Evolutionary conservation across 2,329 filamentous ascomycete species (phyloP), one percentile per base, ranked within the genome.

Genomic region (Sclerotinia borealis): DNA sequence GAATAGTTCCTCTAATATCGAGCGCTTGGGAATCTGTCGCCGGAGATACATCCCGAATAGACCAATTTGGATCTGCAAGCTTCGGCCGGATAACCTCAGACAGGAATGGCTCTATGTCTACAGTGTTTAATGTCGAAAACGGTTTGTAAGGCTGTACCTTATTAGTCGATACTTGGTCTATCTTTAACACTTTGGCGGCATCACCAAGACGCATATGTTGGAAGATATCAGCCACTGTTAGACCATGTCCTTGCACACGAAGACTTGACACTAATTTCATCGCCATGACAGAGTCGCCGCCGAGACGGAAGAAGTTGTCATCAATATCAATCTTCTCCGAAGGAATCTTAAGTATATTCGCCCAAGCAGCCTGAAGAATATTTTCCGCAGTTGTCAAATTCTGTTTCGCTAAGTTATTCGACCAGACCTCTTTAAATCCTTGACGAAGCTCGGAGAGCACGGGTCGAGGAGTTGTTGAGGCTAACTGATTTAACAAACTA

Each of bases 191-290:
- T 34, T 43, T 61, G 19, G 59, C 59, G 29, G 59, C 47, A 52
- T 61, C 59, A 19, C 45, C 47, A 51, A 61, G 48, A 29, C 34
- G 45, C 59, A 52, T 51, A 43, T 78, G 75, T 48, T 73, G 72
- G 17, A 79, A 79, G 45, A 79, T 75, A 67, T 79, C 76, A 6
- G 76, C 76, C 22, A 79, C 77, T 8, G 76, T 77, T 56, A 80
- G 69, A 31, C 72, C 71, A 58, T 78, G 65, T 6, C 68, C 65
- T 59, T 67, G 47, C 34, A 47, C 48, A 25, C 70, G 67, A 51
- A 68, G 60, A 31, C 56, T 74, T 36, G 81, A 77, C 0, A 83
- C 80, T 9, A 83, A 65, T 52, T 79, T 80, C 73, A 78, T 79
- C 1, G 76, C 75, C 22, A 68, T 52, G 1, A 77, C 66, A 0